Evolutionary conservation across 2,329 filamentous ascomycete genomes (phyloP).

Genomic region (Trichoderma sp.): DNA sequence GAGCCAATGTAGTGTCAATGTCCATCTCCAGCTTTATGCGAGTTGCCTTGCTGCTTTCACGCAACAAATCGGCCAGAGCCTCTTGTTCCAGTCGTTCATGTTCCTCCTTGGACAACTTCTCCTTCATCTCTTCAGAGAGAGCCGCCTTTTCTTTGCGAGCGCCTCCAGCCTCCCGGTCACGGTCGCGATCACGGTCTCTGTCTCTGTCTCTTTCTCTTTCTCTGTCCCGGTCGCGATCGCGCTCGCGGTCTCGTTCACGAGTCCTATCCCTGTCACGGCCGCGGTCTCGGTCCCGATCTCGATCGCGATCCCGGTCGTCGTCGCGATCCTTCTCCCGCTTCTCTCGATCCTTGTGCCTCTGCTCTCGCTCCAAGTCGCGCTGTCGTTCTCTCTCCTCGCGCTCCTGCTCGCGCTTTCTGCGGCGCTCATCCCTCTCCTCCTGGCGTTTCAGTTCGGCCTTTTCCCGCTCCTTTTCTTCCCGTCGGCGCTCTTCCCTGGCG

Average conservation of each 20-base stretch:
- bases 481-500: slow-evolving; percentile 58
- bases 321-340: slow-evolving; percentile 43
- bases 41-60: slow-evolving; percentile 58
- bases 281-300: slow-evolving; percentile 42
- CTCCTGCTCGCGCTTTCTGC: slow-evolving; percentile 56
- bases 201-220: slow-evolving; percentile 28
- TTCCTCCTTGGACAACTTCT: slow-evolving; percentile 61
- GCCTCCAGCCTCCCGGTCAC: slow-evolving; percentile 38
- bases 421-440: slow-evolving; percentile 53
- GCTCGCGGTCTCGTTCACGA: slow-evolving; percentile 34
- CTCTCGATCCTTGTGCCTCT: slow-evolving; percentile 45
- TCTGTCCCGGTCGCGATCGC: slow-evolving; percentile 34
- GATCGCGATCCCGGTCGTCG: slow-evolving; percentile 36
- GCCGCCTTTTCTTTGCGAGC: slow-evolving; percentile 44
- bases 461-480: slow-evolving; percentile 52
- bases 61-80: slow-evolving; percentile 59
- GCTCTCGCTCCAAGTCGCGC: slow-evolving; percentile 46
- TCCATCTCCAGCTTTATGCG: slow-evolving; percentile 58
- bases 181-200: slow-evolving; percentile 39
- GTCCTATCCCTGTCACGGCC: slow-evolving; percentile 40
- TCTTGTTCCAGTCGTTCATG: slow-evolving; percentile 60
- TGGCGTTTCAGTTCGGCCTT: slow-evolving; percentile 54
- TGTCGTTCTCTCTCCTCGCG: slow-evolving; percentile 57
- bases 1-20: slow-evolving; percentile 57
- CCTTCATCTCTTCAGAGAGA: slow-evolving; percentile 51